A percentile compares a stretch with the other conserved stretches of the same genome.
Conservation (phyloP, 1,284 basidiomycete species). For the Stygiomarasmius scandens region DNA sequence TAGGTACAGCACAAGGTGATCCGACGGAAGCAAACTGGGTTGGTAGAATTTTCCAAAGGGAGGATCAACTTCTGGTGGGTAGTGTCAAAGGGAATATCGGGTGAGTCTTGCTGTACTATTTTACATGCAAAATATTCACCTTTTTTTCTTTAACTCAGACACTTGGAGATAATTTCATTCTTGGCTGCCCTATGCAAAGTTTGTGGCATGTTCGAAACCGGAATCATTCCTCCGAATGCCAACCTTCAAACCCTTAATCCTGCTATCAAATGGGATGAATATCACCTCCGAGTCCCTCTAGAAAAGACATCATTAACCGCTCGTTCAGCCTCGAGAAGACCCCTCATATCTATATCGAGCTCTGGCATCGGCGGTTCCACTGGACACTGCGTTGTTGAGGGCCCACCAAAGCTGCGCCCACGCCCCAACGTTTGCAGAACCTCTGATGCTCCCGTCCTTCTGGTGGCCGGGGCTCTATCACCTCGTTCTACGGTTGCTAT, state of each 20-base stretch:
- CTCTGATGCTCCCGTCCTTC: conserved; percentile 21
- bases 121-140: not conserved
- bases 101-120: conserved; percentile 20
- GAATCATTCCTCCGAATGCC: conserved; percentile 41
- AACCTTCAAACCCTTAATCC: conserved; percentile 40
- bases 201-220: conserved; percentile 36
- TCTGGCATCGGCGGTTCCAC: conserved; percentile 39
- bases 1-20: conserved; percentile 45
- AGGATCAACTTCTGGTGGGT: conserved; percentile 32
- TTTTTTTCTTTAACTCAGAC: conserved; percentile 28
- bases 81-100: conserved; percentile 46
- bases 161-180: conserved; percentile 44
- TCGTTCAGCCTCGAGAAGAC: conserved; percentile 12
- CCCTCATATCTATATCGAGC: conserved; percentile 33
- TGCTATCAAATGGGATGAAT: conserved; percentile 40
- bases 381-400: conserved; percentile 33
- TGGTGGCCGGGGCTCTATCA: conserved; percentile 32
- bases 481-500: conserved; percentile 24
- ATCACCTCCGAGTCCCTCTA: conserved; percentile 21
- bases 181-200: conserved; percentile 44
- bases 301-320: conserved; percentile 20
- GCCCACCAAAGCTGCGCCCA: conserved; percentile 18
- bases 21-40: conserved; percentile 48
- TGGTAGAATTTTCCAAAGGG: conserved; percentile 32
- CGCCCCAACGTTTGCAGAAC: not conserved